phyloP scores from a whole-genome alignment of 129 eudicot genomes.

The Solidago caesia region DNA sequence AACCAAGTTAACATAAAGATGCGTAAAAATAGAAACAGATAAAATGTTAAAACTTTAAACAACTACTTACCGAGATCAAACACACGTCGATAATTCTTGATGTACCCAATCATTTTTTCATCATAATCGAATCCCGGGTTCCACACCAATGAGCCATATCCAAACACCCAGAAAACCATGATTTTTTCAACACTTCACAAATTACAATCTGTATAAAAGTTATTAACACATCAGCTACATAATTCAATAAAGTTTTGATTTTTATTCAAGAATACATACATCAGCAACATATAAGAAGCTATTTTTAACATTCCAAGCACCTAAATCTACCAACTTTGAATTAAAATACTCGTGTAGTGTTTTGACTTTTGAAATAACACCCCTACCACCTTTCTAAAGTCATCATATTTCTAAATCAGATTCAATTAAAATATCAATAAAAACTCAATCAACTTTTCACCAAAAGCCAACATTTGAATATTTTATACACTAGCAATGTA shows the following conservation, averaged over 20 bases:
- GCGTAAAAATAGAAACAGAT: background rate
- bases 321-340: conserved; percentile 9
- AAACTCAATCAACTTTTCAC: conserved; percentile 16
- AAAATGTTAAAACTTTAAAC: background rate
- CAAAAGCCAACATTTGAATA: conserved; percentile 25
- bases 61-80: conserved; percentile 74
- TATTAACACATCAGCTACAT: background rate
- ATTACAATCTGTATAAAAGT: conserved; percentile 21
- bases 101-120: conserved; percentile 79
- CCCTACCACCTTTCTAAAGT: conserved; percentile 12
- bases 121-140: conserved; percentile 91
- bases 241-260: background rate
- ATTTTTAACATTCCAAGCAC: background rate
- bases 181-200: conserved; percentile 32
- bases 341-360: too few species aligned
- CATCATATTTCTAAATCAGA: background rate
- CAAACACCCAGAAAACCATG: conserved; percentile 99
- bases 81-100: conserved; percentile 80
- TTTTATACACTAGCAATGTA: too few species aligned
- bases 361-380: conserved; percentile 21
- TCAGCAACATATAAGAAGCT: conserved; percentile 7
- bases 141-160: conserved; percentile 97
- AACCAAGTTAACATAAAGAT: background rate
- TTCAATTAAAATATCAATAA: conserved; percentile 22
- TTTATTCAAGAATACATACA: background rate